Evolutionary conservation across 331 rosid species (phyloP), one percentile per base, ranked within the genome.

Genomic region (Quercus phellos): DNA sequence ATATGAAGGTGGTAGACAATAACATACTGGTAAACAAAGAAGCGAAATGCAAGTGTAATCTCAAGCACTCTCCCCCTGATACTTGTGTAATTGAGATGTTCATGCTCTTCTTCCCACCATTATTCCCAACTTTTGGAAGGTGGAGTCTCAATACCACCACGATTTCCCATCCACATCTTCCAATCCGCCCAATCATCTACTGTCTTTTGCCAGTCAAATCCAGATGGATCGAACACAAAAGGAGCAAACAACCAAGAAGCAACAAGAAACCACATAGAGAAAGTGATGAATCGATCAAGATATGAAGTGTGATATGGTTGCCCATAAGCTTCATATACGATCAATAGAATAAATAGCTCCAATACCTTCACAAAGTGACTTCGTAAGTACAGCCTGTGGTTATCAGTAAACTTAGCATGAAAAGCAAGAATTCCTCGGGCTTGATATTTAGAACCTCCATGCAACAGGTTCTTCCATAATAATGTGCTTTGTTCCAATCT

Each of bases 121-220:
- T 90, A 92, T 81, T 92, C 99, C 99, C 97, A 94, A 79, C 95
- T 92, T 83, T 90, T 92, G 34, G 92, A 88, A 55, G 89, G 73
- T 22, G 87, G 29, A 73, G 90, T 88, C 77, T 98, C 97, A 42
- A 92, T 94, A 59, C 97, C 93, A 51, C 99, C 99, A 30, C 96
- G 95, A 68, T 92, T 94, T 84, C 93, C 97, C 98, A 94, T 94
- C 98, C 98, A 92, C 68, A 97, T 81, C 78, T 94, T 94, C 98
- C 98, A 94, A 75, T 92, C 98, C 12, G 96, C 75, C 98, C 98
- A 94, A 82, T 94, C 99, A 50, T 94, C 99, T 78, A 91, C 99
- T 12, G 92, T 94, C 78, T 94, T 94, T 90, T 88, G 99, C 99
- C 96, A 92, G 67, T 94, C 96, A 81, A 94, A 92, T 29, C 94